phyloP scores from a whole-genome alignment of 2,329 filamentous ascomycete genomes.

The Sporothrix phasma region DNA sequence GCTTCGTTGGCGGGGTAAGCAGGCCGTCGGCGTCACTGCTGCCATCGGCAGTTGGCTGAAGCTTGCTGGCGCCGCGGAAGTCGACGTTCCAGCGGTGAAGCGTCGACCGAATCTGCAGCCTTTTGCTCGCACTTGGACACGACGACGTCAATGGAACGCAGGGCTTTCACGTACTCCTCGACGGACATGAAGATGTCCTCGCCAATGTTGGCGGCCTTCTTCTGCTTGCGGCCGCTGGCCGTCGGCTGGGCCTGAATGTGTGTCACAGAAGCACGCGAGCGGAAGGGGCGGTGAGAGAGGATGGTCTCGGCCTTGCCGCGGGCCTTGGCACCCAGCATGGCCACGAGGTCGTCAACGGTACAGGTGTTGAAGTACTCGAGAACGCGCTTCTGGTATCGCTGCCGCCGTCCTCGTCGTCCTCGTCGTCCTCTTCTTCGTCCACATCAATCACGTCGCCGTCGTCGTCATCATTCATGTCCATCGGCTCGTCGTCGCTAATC shows the following conservation, averaged over 20 bases:
- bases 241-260: conserved; percentile 46
- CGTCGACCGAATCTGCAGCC: conserved; percentile 42
- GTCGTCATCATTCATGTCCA: conserved; percentile 25
- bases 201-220: conserved; percentile 40
- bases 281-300: conserved; percentile 66
- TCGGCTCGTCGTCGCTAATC: conserved; percentile 26
- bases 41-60: conserved; percentile 23
- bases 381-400: conserved; percentile 39
- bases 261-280: conserved; percentile 53
- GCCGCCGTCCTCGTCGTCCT: conserved; percentile 16
- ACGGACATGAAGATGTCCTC: conserved; percentile 42
- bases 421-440: conserved; percentile 24
- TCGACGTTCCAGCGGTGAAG: conserved; percentile 42
- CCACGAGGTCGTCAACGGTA: conserved; percentile 62
- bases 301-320: conserved; percentile 59
- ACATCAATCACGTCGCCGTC: conserved; percentile 14
- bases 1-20: conserved; percentile 28
- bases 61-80: conserved; percentile 31
- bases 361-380: conserved; percentile 78
- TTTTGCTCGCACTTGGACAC: conserved; percentile 66
- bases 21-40: not conserved
- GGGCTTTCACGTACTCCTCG: conserved; percentile 67
- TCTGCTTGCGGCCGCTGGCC: conserved; percentile 28
- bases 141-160: conserved; percentile 73
- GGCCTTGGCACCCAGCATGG: conserved; percentile 63